Conservation (phyloP, 495 filamentous ascomycete species). For the Astrocystis sublimbata region DNA sequence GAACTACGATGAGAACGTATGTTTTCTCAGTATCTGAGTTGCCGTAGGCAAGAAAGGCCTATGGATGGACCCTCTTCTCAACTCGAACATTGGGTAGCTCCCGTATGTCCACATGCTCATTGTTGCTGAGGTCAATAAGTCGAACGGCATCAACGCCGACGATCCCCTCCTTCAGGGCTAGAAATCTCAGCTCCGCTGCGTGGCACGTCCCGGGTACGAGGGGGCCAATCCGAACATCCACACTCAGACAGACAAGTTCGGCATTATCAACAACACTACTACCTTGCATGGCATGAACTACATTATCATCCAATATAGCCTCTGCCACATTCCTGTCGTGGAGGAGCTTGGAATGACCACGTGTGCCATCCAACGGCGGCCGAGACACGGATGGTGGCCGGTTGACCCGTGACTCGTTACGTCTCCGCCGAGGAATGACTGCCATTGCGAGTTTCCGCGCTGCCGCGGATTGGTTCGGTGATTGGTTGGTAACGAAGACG, state of each 20-base stretch:
- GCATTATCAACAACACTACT: conserved; percentile 68
- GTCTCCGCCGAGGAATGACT: conserved; percentile 76
- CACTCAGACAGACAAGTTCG: conserved; percentile 78
- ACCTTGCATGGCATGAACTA: conserved; percentile 80
- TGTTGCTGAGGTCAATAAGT: conserved; percentile 77
- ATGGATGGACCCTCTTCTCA: conserved; percentile 28
- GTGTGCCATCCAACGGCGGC: conserved; percentile 17
- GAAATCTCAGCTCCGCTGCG: conserved; percentile 74
- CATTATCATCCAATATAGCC: conserved; percentile 80
- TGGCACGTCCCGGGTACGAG: conserved; percentile 76
- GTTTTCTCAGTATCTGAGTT: background rate
- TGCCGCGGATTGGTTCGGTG: conserved; percentile 34
- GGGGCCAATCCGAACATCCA: conserved; percentile 81
- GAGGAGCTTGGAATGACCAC: conserved; percentile 17
- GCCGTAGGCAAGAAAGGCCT: background rate
- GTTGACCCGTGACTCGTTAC: conserved; percentile 62
- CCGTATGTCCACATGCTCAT: conserved; percentile 78
- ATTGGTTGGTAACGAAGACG: conserved; percentile 85
- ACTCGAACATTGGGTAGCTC: conserved; percentile 77
- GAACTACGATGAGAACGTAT: no score
- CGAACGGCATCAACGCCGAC: conserved; percentile 77
- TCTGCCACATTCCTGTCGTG: conserved; percentile 58
- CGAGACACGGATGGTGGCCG: conserved; percentile 52
- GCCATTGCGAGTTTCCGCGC: conserved; percentile 77
- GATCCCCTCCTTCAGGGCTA: conserved; percentile 73